A percentile compares a stretch with the other conserved stretches of the same genome.
Conservation (phyloP, 345 rosid species). For the Eucalyptus pauciflora region DNA sequence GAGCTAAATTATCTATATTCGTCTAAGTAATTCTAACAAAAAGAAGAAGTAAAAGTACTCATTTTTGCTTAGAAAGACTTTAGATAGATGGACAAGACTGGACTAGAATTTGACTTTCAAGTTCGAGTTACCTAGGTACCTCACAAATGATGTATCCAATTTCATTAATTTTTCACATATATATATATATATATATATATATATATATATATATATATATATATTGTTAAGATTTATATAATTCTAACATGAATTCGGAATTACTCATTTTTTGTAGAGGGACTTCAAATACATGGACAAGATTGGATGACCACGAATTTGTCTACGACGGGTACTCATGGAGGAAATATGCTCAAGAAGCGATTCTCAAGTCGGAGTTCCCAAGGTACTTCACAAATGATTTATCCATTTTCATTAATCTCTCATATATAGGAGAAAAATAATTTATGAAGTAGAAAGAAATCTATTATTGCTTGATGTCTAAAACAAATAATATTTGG, state of each 20-base stretch:
- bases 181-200: no score
- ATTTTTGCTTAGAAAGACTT: not conserved
- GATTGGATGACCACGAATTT: no score
- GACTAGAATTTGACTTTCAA: conserved; percentile 12
- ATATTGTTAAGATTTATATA: not conserved
- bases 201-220: no score
- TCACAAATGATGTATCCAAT: no score
- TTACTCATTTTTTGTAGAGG: no score
- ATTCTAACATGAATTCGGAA: no score
- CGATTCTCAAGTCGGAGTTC: conserved; percentile 15
- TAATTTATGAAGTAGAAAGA: not conserved
- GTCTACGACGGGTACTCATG: no score
- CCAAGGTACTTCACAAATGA: conserved; percentile 14
- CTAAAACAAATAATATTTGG: not conserved
- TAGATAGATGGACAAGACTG: not conserved
- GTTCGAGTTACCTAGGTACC: not conserved
- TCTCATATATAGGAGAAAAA: not conserved
- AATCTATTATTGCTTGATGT: not conserved
- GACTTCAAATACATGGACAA: no score
- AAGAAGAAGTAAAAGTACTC: not conserved
- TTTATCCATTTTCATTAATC: no score
- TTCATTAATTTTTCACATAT: not conserved
- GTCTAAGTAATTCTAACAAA: not conserved
- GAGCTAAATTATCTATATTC: not conserved
- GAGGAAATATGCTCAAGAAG: no score